These are phyloP conservation scores for Zasmidium angulare DNA, from an alignment of 2,329 filamentous ascomycete genomes.

Conservation along the genomic window DNA sequence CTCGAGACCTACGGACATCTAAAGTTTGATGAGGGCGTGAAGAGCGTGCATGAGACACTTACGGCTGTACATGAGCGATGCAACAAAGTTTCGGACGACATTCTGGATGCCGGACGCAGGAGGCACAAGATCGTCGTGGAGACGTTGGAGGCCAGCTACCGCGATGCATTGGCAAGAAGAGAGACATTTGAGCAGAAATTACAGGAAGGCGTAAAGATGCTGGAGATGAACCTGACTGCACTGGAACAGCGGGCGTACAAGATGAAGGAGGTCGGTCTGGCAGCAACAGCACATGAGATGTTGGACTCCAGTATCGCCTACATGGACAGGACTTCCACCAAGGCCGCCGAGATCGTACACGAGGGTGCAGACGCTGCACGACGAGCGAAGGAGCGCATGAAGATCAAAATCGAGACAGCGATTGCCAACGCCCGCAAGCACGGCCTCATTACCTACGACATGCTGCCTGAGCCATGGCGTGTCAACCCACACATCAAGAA, in stretches of 20 bases:
- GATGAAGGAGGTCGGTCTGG: conserved; percentile 73
- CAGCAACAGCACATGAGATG: conserved; percentile 68
- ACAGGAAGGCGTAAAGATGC: conserved; percentile 77
- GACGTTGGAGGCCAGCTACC: conserved; percentile 82
- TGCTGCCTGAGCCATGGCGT: conserved; percentile 87
- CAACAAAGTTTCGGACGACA: conserved; percentile 83
- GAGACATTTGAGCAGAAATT: conserved; percentile 92
- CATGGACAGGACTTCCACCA: conserved; percentile 74
- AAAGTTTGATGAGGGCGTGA: conserved; percentile 78
- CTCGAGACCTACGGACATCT: conserved; percentile 85
- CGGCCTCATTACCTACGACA: conserved; percentile 83
- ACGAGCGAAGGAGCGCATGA: conserved; percentile 66
- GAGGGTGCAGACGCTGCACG: conserved; percentile 80
- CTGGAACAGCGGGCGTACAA: conserved; percentile 81
- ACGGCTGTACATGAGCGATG: conserved; percentile 85
- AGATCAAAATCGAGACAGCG: conserved; percentile 71
- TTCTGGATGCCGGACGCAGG: conserved; percentile 81
- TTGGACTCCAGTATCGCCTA: conserved; percentile 78
- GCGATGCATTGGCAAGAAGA: conserved; percentile 78
- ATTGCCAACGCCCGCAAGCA: conserved; percentile 79
- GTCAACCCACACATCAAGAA: conserved; percentile 90
- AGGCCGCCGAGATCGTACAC: conserved; percentile 73
- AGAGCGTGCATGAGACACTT: conserved; percentile 80
- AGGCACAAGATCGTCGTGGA: conserved; percentile 88
- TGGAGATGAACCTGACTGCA: conserved; percentile 81